phyloP scores from a whole-genome alignment of 176 grass and related monocot genomes.

The Aegilops longissima region DNA sequence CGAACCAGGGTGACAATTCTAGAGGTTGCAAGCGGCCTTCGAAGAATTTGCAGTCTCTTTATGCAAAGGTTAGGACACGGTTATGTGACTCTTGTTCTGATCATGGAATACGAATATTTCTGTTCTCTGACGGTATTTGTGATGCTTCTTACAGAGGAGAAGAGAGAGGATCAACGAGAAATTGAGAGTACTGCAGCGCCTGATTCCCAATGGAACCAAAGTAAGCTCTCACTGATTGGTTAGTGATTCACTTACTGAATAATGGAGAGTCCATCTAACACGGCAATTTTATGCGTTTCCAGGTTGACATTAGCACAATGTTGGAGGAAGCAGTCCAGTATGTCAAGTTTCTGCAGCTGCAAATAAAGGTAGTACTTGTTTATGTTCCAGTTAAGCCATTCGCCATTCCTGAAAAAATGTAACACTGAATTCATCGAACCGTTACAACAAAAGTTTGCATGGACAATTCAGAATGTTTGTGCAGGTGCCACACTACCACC shows the following conservation, averaged over 20 bases:
- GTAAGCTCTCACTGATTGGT: neutral
- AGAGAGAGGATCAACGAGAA: conserved; percentile 42
- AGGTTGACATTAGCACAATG: conserved; percentile 60
- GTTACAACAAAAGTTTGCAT: neutral
- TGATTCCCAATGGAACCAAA: conserved; percentile 50
- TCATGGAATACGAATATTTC: neutral
- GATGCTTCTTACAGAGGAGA: conserved; percentile 28
- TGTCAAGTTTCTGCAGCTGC: conserved; percentile 45
- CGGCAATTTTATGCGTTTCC: neutral
- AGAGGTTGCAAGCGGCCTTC: conserved; percentile 17
- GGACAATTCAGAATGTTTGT: neutral
- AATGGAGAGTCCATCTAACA: neutral
- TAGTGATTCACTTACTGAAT: neutral
- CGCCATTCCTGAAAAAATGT: neutral
- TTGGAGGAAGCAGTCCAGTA: conserved; percentile 53
- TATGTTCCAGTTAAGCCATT: neutral
- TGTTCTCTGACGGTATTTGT: conserved; percentile 10
- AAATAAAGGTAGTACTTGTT: conserved; percentile 36
- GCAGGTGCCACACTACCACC: neutral
- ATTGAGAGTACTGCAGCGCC: conserved; percentile 29
- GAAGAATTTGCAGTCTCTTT: conserved; percentile 31
- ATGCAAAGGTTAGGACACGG: conserved; percentile 32
- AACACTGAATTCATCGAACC: neutral
- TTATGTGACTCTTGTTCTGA: neutral
- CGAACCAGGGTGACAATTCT: conserved; percentile 4